Conservation (phyloP, 2,329 filamentous ascomycete genomes). For the Falciphora oryzae region DNA sequence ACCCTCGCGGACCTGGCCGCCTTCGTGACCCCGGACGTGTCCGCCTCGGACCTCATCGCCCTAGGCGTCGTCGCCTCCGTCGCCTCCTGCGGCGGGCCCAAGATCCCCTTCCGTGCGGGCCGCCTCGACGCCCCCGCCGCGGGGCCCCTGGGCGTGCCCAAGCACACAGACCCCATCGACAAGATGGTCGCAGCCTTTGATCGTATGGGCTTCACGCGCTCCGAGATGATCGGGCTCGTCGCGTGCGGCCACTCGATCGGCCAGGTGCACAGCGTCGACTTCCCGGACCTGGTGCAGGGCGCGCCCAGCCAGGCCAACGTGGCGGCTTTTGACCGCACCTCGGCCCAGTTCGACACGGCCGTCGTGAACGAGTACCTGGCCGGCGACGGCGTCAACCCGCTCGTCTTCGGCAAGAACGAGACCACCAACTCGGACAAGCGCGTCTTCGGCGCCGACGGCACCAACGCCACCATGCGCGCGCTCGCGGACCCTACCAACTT, state of each 20-base stretch:
- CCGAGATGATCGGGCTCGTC: slow-evolving; percentile 54
- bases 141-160: slow-evolving; percentile 46
- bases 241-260: slow-evolving; percentile 59
- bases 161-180: slow-evolving; percentile 47
- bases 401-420: slow-evolving; percentile 45
- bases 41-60: slow-evolving; percentile 52
- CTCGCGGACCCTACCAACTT: slow-evolving; percentile 41
- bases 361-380: slow-evolving; percentile 52
- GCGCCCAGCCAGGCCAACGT: slow-evolving; percentile 32
- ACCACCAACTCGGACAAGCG: slow-evolving; percentile 40
- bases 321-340: slow-evolving; percentile 37
- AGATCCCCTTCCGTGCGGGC: slow-evolving; percentile 46
- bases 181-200: slow-evolving; percentile 49
- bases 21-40: slow-evolving; percentile 44
- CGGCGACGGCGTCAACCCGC: slow-evolving; percentile 46
- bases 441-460: slow-evolving; percentile 38
- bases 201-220: slow-evolving; percentile 49
- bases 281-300: slow-evolving; percentile 24
- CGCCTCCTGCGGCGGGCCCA: slow-evolving; percentile 51
- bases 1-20: slow-evolving; percentile 49
- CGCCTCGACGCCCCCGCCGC: slow-evolving; percentile 45
- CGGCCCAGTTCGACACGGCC: slow-evolving; percentile 48
- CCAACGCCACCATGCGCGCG: slow-evolving; percentile 48
- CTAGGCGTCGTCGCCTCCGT: slow-evolving; percentile 52
- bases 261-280: slow-evolving; percentile 49